phyloP scores from a whole-genome alignment of 768 basidiomycete genomes.

The Fistulinella prunicolor region DNA sequence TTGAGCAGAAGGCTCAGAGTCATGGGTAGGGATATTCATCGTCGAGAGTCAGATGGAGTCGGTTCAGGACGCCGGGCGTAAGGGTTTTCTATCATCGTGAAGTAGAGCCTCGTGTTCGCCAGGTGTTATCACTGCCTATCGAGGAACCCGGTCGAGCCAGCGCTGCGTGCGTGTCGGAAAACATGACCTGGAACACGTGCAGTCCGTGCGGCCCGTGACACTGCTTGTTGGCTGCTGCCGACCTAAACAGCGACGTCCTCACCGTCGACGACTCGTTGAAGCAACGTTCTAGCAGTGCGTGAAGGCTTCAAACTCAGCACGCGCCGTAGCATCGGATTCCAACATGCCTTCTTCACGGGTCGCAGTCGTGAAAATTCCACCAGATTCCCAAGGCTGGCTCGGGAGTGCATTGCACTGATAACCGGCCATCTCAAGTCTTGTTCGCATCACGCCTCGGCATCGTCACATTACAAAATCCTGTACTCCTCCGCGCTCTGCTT shows the following conservation, averaged over 20 bases:
- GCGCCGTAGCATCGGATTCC: too few relatives aligned
- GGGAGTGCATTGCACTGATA: too few relatives aligned
- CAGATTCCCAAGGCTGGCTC: too few relatives aligned
- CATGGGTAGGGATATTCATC: slow-evolving; percentile 23
- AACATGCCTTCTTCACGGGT: background rate
- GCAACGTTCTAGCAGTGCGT: too few relatives aligned
- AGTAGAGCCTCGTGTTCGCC: slow-evolving; percentile 29
- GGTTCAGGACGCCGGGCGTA: slow-evolving; percentile 3
- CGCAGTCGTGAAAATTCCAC: background rate
- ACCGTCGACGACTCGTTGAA: background rate
- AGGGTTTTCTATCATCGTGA: slow-evolving; percentile 28
- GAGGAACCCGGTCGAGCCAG: slow-evolving; percentile 3
- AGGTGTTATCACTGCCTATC: slow-evolving; percentile 33
- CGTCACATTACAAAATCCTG: too few relatives aligned
- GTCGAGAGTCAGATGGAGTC: slow-evolving; percentile 15
- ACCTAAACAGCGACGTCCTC: too few relatives aligned
- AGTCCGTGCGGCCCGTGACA: slow-evolving; percentile 7
- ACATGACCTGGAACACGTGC: slow-evolving; percentile 26
- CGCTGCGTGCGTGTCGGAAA: slow-evolving; percentile 8
- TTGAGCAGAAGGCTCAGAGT: slow-evolving; percentile 14
- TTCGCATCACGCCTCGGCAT: too few relatives aligned
- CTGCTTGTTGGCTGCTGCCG: too few relatives aligned
- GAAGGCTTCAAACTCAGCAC: too few relatives aligned
- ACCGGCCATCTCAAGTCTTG: too few relatives aligned
- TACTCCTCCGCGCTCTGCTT: too few relatives aligned